Base-by-base conservation (phyloP, 768 basidiomycete species). In the Cyclocybe cylindracea region DNA sequence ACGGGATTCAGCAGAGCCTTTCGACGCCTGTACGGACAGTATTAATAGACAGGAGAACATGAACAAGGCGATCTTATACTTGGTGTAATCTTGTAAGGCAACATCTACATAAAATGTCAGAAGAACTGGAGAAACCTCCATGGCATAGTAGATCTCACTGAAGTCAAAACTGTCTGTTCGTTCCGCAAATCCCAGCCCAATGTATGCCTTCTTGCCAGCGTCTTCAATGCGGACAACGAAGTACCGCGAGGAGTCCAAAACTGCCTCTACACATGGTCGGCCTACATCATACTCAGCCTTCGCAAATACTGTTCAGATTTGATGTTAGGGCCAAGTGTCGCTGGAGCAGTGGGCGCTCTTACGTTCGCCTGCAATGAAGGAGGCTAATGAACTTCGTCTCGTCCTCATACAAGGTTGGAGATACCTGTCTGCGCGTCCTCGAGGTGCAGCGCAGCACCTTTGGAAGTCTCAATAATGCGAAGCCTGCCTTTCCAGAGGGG, bases 161-260 rank as follows among this genome's bases (percentile, higher is more conserved):
- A 94, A 94, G 68, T 94, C 93, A 67, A 94, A 94, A 57, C 91
- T 89, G 59, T 94, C 92, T 7, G 90, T 79, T 18, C 93, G 80
- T 65, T 95, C 94, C 16, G 81, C 80, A 66, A 94, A 98, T 11
- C 94, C 94, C 80, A 97, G 87, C 5, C 94, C 94, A 51, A 98
- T 92, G 63, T 92, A 94, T 1, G 95, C 94, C 66, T 91, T 89
- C 67, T 81, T 85, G 16, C 92, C 92, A 11, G 75, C 77, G 60
- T 95, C 94, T 66, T 97, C 94, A 2, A 97, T 89, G 48, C 92
- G 80, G 38, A 97, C 76, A 11, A 96, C 94, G 64, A 98, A 98
- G 66, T 98, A 98, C 43, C 94, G 84, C 9, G 94, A 95, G 1
- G 93, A 95, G 67, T 98, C 94, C 24, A 97, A 77, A 11, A 95